Percentiles rank a stretch among this genome's conserved stretches.
Evolutionary conservation across 2,329 filamentous ascomycete genomes (phyloP).

Genomic region (Verticillium zaregamsianum): DNA sequence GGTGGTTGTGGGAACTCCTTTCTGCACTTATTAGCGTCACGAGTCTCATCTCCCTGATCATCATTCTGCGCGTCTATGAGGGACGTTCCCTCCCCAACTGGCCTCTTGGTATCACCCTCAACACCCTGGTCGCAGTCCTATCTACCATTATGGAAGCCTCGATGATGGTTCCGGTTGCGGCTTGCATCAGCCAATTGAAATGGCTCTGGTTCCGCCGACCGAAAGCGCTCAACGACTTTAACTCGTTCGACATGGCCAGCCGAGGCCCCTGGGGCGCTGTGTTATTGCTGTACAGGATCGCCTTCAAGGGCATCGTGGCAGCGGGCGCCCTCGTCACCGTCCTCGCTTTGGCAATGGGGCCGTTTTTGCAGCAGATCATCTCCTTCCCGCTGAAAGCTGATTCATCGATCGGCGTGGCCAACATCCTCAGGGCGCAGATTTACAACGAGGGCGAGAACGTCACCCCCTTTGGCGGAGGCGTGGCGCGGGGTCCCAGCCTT

Average conservation of each 20-base stretch:
- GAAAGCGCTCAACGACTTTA: conserved; percentile 7
- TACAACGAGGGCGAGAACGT: background rate
- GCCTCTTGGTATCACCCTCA: conserved; percentile 19
- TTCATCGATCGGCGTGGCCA: background rate
- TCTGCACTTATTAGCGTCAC: background rate
- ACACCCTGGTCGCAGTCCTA: conserved; percentile 20
- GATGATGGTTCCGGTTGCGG: conserved; percentile 17
- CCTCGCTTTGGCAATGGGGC: background rate
- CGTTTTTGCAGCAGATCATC: background rate
- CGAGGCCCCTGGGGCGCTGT: conserved; percentile 11
- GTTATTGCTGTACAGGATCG: background rate
- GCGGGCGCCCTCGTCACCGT: background rate
- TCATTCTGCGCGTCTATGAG: conserved; percentile 9
- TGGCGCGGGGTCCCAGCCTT: background rate
- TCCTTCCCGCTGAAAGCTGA: background rate
- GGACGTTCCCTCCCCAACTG: conserved; percentile 14
- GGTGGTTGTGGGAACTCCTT: background rate
- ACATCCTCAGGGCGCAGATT: background rate
- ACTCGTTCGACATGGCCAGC: conserved; percentile 11
- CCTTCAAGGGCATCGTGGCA: background rate
- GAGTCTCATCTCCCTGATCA: conserved; percentile 15
- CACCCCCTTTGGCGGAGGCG: background rate
- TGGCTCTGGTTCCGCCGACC: conserved; percentile 9
- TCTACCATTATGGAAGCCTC: conserved; percentile 16
- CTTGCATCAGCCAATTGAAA: conserved; percentile 16